Evolutionary conservation across 31 red algal genomes (phyloP).

Genomic region (Asparagopsis taxiformis): DNA sequence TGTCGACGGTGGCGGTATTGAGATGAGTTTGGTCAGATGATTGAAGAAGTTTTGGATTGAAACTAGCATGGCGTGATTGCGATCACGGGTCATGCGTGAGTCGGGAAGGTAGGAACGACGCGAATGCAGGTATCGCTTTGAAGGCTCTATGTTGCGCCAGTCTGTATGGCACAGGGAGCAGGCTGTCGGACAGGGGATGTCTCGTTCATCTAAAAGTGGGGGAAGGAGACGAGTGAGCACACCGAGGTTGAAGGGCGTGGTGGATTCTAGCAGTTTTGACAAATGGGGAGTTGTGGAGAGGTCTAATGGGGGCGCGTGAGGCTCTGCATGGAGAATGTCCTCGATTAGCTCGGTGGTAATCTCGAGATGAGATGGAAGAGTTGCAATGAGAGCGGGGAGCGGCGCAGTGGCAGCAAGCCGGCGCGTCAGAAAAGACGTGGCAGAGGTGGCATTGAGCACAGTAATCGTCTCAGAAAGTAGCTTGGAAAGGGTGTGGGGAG

Average conservation of each 20-base stretch:
- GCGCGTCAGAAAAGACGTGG: neutral
- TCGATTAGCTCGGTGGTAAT: conserved; percentile 37
- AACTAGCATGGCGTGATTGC: conserved; percentile 49
- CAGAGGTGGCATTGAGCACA: too few species aligned
- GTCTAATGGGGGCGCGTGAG: conserved; percentile 7
- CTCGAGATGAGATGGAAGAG: conserved; percentile 17
- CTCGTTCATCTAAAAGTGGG: conserved; percentile 50
- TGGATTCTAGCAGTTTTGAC: conserved; percentile 3
- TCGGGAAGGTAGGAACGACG: conserved; percentile 22
- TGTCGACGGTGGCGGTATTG: conserved; percentile 39
- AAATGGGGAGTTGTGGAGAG: conserved; percentile 42
- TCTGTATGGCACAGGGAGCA: conserved; percentile 21
- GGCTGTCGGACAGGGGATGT: conserved; percentile 18
- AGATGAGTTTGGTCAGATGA: conserved; percentile 54
- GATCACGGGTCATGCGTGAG: conserved; percentile 37
- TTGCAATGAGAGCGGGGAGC: conserved; percentile 6
- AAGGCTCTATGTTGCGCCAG: conserved; percentile 27
- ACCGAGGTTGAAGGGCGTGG: conserved; percentile 55
- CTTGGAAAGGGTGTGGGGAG: too few species aligned
- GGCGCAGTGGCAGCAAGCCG: neutral
- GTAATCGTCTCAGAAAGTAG: too few species aligned
- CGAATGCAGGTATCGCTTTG: conserved; percentile 11
- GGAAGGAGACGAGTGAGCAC: conserved; percentile 47
- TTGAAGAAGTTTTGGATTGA: conserved; percentile 36
- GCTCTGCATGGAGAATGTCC: conserved; percentile 24